Conservation (phyloP, 345 rosid genomes). For the Gossypium anomalum region DNA sequence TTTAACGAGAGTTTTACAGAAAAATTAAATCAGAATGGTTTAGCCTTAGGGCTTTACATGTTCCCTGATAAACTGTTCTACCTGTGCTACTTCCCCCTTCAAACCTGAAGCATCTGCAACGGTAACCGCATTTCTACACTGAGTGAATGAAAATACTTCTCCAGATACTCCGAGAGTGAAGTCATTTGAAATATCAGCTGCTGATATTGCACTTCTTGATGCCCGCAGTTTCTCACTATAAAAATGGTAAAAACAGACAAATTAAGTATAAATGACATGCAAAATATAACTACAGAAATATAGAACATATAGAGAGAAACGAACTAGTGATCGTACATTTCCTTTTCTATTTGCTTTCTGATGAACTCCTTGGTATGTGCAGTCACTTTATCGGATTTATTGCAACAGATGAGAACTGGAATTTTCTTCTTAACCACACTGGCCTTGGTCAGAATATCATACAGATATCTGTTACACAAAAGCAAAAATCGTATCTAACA, state of each 20-base stretch:
- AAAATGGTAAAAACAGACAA: conserved; percentile 13
- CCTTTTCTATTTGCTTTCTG: conserved; percentile 89
- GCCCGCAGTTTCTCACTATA: conserved; percentile 61
- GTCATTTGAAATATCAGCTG: conserved; percentile 77
- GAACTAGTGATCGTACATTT: conserved; percentile 50
- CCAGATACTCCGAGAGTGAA: conserved; percentile 70
- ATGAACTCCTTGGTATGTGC: conserved; percentile 91
- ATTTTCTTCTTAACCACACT: conserved; percentile 67
- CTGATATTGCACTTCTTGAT: conserved; percentile 66
- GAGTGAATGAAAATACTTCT: conserved; percentile 61
- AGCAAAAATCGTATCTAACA: conserved; percentile 12
- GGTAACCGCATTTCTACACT: conserved; percentile 66
- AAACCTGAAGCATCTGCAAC: conserved; percentile 73
- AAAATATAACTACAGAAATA: not conserved
- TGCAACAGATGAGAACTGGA: conserved; percentile 79
- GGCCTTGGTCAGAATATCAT: conserved; percentile 81
- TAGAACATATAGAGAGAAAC: not conserved
- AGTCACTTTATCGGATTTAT: conserved; percentile 90
- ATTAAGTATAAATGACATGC: not conserved
- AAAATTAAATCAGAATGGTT: not conserved
- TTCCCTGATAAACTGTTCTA: conserved; percentile 72
- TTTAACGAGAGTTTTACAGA: not conserved
- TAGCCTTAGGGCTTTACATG: conserved; percentile 54
- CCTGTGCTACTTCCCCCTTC: conserved; percentile 55
- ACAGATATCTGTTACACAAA: conserved; percentile 59